Conservation (phyloP, 345 rosid genomes). For the Camelina neglecta region DNA sequence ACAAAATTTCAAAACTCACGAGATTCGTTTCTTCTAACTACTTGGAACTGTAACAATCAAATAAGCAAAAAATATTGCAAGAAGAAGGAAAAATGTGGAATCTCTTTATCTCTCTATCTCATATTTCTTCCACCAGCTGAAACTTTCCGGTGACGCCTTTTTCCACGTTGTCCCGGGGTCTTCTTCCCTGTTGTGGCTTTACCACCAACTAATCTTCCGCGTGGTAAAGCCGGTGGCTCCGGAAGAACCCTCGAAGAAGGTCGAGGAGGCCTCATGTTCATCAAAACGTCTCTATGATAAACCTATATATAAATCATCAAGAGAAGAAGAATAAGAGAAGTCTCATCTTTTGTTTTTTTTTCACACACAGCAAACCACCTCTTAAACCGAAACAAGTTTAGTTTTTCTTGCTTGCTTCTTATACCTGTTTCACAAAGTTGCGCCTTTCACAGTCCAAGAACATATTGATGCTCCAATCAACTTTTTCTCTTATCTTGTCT, state of each 20-base stretch:
- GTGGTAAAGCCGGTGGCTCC: conserved; percentile 42
- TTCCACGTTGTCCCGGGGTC: conserved; percentile 55
- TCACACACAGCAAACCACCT: background rate
- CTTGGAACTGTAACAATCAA: conserved; percentile 8
- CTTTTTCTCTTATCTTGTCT: conserved; percentile 76
- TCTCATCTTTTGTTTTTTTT: background rate
- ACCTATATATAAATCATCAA: conserved; percentile 47
- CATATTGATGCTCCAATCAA: conserved; percentile 74
- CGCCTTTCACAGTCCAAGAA: conserved; percentile 94
- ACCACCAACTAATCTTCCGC: conserved; percentile 35
- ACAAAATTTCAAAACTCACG: conserved; percentile 29
- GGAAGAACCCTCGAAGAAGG: conserved; percentile 33
- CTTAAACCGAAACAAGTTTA: background rate
- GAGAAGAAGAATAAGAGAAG: background rate
- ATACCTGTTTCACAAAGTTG: conserved; percentile 89
- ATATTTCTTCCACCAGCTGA: conserved; percentile 51
- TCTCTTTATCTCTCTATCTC: conserved; percentile 34
- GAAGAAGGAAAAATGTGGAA: conserved; percentile 7
- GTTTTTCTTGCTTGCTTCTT: background rate
- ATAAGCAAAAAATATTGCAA: conserved; percentile 19
- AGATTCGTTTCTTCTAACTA: conserved; percentile 32
- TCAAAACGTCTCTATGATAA: conserved; percentile 79
- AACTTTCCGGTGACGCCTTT: conserved; percentile 68
- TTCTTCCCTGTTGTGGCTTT: conserved; percentile 45
- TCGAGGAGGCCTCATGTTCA: conserved; percentile 67